Evolutionary conservation across 306 rosid species (phyloP).

Genomic region (Cicer bijugum): DNA sequence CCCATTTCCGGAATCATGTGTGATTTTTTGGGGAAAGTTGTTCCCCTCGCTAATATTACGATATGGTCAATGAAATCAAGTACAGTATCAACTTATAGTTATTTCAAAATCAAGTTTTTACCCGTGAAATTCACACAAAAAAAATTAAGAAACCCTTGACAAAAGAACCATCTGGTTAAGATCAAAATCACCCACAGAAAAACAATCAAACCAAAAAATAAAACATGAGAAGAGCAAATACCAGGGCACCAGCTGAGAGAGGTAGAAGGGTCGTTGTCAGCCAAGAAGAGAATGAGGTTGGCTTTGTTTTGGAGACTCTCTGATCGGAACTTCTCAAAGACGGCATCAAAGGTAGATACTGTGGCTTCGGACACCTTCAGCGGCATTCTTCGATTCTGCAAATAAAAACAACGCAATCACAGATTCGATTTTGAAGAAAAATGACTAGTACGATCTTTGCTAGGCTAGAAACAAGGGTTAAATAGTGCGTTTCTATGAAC

Average conservation of each 20-base stretch:
- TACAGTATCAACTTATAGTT: not conserved
- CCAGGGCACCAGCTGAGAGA: constrained; percentile 96
- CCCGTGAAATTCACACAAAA: not conserved
- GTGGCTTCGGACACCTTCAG: constrained; percentile 67
- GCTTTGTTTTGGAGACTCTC: constrained; percentile 61
- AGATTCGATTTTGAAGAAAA: no score
- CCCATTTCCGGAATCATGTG: no score
- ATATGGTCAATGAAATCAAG: not conserved
- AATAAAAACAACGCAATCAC: not conserved
- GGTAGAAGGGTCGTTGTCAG: constrained; percentile 82
- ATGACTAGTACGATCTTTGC: no score
- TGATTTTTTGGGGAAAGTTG: no score
- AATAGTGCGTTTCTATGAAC: no score
- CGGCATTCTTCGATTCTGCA: constrained; percentile 56
- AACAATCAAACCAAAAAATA: not conserved
- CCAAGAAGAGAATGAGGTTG: constrained; percentile 81
- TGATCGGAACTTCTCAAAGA: constrained; percentile 70
- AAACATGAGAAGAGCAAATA: not conserved
- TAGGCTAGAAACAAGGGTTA: no score
- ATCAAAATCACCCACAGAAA: not conserved
- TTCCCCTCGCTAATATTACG: not conserved
- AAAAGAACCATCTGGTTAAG: not conserved
- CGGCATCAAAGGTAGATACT: constrained; percentile 57
- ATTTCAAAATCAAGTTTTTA: not conserved
- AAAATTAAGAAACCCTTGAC: not conserved